phyloP scores from a whole-genome alignment of 2,329 filamentous ascomycete species.

The Fusarium circinatum region DNA sequence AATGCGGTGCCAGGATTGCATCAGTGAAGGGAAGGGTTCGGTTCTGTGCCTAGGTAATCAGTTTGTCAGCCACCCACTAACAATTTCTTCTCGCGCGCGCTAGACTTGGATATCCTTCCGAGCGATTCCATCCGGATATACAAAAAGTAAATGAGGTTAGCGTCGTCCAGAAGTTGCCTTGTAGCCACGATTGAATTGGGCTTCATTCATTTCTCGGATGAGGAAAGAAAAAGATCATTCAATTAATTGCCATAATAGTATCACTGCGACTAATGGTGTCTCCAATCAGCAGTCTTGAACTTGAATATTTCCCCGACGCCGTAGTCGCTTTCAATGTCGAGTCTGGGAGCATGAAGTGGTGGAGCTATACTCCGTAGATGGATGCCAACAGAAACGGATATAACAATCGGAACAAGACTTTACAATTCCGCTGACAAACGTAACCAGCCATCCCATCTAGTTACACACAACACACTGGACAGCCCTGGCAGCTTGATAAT shows the following conservation, averaged over 20 bases:
- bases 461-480: background rate
- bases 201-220: background rate
- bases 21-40: background rate
- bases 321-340: background rate
- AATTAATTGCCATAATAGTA: background rate
- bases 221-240: too few species aligned
- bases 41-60: background rate
- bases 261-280: background rate
- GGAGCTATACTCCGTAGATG: background rate
- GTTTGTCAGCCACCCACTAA: background rate
- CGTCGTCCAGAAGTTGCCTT: background rate
- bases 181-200: background rate
- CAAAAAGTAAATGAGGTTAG: background rate
- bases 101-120: background rate
- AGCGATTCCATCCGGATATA: constrained; percentile 7
- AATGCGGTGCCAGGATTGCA: constrained; percentile 13
- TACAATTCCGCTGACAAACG: background rate
- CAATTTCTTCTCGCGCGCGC: constrained; percentile 10
- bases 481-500: background rate
- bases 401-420: background rate
- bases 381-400: background rate
- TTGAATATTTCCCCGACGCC: too few species aligned
- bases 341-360: background rate
- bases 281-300: too few species aligned
- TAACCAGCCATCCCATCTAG: background rate